These are phyloP conservation scores for Pseudomicrostroma phylloplanum DNA, from an alignment of 1,284 basidiomycete species.

Conservation along the genomic window DNA sequence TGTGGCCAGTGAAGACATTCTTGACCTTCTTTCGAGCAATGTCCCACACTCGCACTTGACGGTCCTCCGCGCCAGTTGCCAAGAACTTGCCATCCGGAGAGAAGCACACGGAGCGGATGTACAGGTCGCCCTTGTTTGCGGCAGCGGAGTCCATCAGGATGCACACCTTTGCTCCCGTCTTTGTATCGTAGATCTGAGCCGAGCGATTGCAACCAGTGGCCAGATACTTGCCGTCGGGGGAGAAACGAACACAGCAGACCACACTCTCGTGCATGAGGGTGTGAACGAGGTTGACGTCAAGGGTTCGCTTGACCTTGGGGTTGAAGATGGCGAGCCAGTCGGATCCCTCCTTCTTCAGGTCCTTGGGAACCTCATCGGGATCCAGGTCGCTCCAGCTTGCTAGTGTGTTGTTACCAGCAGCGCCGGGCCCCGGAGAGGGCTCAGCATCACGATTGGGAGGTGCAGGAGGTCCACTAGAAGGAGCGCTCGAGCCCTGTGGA, in stretches of 20 bases:
- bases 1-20: conserved; percentile 73
- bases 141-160: conserved; percentile 57
- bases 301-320: conserved; percentile 68
- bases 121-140: conserved; percentile 42
- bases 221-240: conserved; percentile 75
- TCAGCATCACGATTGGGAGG: background rate
- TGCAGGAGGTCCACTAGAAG: background rate
- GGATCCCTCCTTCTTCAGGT: conserved; percentile 68
- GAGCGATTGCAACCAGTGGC: conserved; percentile 86
- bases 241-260: conserved; percentile 86
- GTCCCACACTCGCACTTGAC: conserved; percentile 61
- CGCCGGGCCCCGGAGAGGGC: conserved; percentile 8
- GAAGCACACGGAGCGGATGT: conserved; percentile 49
- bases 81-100: conserved; percentile 46
- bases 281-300: conserved; percentile 84
- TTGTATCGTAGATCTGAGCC: conserved; percentile 82
- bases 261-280: conserved; percentile 85
- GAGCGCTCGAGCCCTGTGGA: conserved; percentile 15
- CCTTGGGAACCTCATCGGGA: conserved; percentile 53
- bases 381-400: conserved; percentile 41
- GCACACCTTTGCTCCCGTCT: conserved; percentile 72
- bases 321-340: conserved; percentile 97
- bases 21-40: conserved; percentile 60
- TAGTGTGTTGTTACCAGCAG: conserved; percentile 43
- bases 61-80: conserved; percentile 48